Percentiles rank a stretch among this genome's conserved stretches.
phyloP scores from a whole-genome alignment of 2,329 filamentous ascomycete species.

The Hypomyces perniciosus region DNA sequence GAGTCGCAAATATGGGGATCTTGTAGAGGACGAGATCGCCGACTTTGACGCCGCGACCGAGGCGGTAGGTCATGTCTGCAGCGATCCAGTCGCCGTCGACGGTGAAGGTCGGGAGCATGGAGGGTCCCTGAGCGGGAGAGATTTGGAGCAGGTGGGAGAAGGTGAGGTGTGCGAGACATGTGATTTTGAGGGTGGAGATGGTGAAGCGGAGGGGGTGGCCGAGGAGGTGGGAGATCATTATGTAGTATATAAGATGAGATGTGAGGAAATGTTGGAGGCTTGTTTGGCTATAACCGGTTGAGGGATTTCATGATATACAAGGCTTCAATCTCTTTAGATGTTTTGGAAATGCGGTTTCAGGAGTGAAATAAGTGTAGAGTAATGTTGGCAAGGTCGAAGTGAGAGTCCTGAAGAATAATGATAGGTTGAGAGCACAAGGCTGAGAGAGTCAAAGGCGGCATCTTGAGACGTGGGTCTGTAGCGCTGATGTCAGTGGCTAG shows the following conservation, averaged over 20 bases:
- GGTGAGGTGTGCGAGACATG: slow-evolving; percentile 39
- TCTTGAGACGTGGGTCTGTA: background rate
- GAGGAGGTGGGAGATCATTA: slow-evolving; percentile 27
- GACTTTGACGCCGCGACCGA: slow-evolving; percentile 60
- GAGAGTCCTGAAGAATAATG: no score
- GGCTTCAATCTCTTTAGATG: background rate
- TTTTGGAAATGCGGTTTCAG: background rate
- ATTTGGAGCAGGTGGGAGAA: slow-evolving; percentile 57
- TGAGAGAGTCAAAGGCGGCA: background rate
- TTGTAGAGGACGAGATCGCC: slow-evolving; percentile 79
- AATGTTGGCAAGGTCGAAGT: no score
- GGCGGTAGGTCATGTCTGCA: slow-evolving; percentile 60
- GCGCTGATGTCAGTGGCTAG: background rate
- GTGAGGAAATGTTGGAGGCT: background rate
- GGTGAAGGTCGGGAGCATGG: slow-evolving; percentile 83
- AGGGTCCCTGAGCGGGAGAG: slow-evolving; percentile 61
- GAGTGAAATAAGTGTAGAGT: no score
- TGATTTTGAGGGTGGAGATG: slow-evolving; percentile 29
- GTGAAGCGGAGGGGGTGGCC: slow-evolving; percentile 35
- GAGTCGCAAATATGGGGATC: slow-evolving; percentile 60
- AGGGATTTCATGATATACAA: background rate
- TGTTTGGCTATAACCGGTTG: background rate
- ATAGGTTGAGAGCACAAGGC: background rate
- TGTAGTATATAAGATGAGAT: background rate
- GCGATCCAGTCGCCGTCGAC: slow-evolving; percentile 62